Evolutionary conservation across 2,329 filamentous ascomycete species (phyloP).

Genomic region (Basipetospora chlamydospora): DNA sequence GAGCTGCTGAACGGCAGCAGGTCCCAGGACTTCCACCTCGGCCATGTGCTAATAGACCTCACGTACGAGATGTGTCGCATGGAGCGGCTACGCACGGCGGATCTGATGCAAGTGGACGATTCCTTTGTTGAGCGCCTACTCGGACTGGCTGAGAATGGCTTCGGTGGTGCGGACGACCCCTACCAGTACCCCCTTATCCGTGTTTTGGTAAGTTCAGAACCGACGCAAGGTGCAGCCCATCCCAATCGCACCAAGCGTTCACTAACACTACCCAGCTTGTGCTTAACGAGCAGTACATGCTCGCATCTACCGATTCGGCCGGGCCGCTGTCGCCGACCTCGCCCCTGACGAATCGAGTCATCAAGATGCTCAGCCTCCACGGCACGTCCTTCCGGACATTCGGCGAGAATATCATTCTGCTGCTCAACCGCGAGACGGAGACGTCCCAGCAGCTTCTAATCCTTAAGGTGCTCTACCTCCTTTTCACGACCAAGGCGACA

Average conservation of each 20-base stretch:
- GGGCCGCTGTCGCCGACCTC: slow-evolving; percentile 22
- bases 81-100: slow-evolving; percentile 62
- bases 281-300: slow-evolving; percentile 96
- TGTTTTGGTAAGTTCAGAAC: slow-evolving; percentile 55
- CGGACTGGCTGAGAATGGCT: slow-evolving; percentile 72
- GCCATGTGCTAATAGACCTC: slow-evolving; percentile 71
- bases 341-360: slow-evolving; percentile 75
- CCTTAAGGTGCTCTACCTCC: slow-evolving; percentile 82
- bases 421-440: slow-evolving; percentile 89
- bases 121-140: slow-evolving; percentile 74
- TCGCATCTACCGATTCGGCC: slow-evolving; percentile 43
- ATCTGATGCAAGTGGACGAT: slow-evolving; percentile 65
- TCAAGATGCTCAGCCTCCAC: slow-evolving; percentile 75
- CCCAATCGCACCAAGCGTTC: too few relatives aligned
- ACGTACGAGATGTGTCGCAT: slow-evolving; percentile 95
- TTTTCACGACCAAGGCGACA: slow-evolving; percentile 83
- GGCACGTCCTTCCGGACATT: slow-evolving; percentile 82
- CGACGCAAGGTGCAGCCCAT: too few relatives aligned
- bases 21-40: slow-evolving; percentile 54
- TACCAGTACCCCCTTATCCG: slow-evolving; percentile 94
- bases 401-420: slow-evolving; percentile 89
- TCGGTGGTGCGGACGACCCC: slow-evolving; percentile 65
- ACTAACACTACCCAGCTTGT: too few relatives aligned
- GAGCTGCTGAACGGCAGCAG: slow-evolving; percentile 59
- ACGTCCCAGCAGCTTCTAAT: slow-evolving; percentile 93